A percentile compares a stretch with the other conserved stretches of the same genome.
Evolutionary conservation across 1,284 basidiomycete genomes (phyloP).

Genomic region (Lentinus polychrous): DNA sequence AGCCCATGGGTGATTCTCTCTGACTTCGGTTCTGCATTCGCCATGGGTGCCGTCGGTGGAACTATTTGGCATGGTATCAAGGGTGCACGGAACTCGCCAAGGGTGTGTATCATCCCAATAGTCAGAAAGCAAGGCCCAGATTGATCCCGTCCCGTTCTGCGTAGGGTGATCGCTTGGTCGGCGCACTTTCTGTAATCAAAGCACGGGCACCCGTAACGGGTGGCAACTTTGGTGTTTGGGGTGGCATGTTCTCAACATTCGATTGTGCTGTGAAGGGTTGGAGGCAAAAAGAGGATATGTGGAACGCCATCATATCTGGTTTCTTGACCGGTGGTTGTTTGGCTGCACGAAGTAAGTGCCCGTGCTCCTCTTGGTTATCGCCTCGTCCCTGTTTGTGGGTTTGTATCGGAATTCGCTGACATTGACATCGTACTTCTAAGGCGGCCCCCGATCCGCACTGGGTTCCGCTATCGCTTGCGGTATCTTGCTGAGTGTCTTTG

Average conservation of each 20-base stretch:
- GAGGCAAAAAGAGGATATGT: slow-evolving; percentile 98
- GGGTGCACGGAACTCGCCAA: slow-evolving; percentile 93
- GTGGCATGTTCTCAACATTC: slow-evolving; percentile 94
- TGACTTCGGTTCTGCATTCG: slow-evolving; percentile 96
- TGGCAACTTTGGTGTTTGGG: slow-evolving; percentile 98
- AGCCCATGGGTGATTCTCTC: slow-evolving; percentile 99
- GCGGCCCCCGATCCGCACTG: slow-evolving; percentile 87
- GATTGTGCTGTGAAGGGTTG: slow-evolving; percentile 98
- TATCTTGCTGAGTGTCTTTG: slow-evolving; percentile 94
- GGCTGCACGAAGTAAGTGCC: slow-evolving; percentile 82
- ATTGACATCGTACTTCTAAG: slow-evolving; percentile 34
- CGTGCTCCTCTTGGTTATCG: neutral
- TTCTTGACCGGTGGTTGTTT: slow-evolving; percentile 98
- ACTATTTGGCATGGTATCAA: slow-evolving; percentile 99
- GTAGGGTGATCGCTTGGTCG: slow-evolving; percentile 89
- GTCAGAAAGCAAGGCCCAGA: neutral
- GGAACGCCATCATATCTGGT: slow-evolving; percentile 98
- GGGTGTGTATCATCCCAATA: slow-evolving; percentile 45
- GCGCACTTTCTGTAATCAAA: slow-evolving; percentile 95
- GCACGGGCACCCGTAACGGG: slow-evolving; percentile 97
- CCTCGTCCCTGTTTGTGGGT: too few relatives aligned
- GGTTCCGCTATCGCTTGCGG: slow-evolving; percentile 93
- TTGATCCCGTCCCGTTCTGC: slow-evolving; percentile 3
- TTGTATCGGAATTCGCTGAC: slow-evolving; percentile 9
- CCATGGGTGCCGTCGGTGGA: slow-evolving; percentile 94